These are phyloP conservation scores for Fusarium verrucosum DNA, from an alignment of 2,329 filamentous ascomycete species.

Conservation along the genomic window DNA sequence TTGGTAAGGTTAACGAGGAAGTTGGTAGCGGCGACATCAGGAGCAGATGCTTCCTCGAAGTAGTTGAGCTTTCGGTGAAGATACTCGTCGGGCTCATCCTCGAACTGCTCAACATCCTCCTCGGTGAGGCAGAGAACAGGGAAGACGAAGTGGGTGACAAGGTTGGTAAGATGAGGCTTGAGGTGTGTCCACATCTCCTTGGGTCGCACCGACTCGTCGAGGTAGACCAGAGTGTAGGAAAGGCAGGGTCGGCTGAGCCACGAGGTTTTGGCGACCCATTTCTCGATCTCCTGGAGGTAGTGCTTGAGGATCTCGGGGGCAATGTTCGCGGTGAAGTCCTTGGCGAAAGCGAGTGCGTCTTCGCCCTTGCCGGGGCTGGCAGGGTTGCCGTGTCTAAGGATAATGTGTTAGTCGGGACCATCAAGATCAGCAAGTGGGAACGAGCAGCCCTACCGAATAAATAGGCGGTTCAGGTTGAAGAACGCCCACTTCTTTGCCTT, in stretches of 20 bases:
- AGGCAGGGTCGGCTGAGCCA: slow-evolving; percentile 96
- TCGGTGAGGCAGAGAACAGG: slow-evolving; percentile 91
- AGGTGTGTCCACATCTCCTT: slow-evolving; percentile 97
- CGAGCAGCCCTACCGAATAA: slow-evolving; percentile 73
- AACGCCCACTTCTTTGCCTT: slow-evolving; percentile 99
- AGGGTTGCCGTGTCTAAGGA: slow-evolving; percentile 85
- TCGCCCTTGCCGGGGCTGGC: slow-evolving; percentile 76
- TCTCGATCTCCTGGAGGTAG: slow-evolving; percentile 93
- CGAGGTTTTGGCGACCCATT: slow-evolving; percentile 92
- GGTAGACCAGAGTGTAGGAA: slow-evolving; percentile 91
- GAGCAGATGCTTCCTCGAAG: slow-evolving; percentile 95
- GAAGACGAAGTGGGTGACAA: slow-evolving; percentile 95
- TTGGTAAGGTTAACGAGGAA: slow-evolving; percentile 96
- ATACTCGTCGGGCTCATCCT: slow-evolving; percentile 95
- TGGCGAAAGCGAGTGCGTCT: slow-evolving; percentile 83
- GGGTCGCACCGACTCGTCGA: slow-evolving; percentile 97
- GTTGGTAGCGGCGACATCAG: slow-evolving; percentile 94
- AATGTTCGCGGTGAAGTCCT: slow-evolving; percentile 89
- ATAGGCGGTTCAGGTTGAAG: slow-evolving; percentile 95
- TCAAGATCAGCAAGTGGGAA: neutral
- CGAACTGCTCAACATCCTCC: slow-evolving; percentile 92
- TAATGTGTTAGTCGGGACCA: slow-evolving; percentile 2
- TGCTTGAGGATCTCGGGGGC: slow-evolving; percentile 96
- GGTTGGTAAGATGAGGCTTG: slow-evolving; percentile 90
- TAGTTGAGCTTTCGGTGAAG: slow-evolving; percentile 97